These are phyloP conservation scores for Leccinellum rugosiceps DNA, from an alignment of 768 basidiomycete species.

Conservation along the genomic window DNA sequence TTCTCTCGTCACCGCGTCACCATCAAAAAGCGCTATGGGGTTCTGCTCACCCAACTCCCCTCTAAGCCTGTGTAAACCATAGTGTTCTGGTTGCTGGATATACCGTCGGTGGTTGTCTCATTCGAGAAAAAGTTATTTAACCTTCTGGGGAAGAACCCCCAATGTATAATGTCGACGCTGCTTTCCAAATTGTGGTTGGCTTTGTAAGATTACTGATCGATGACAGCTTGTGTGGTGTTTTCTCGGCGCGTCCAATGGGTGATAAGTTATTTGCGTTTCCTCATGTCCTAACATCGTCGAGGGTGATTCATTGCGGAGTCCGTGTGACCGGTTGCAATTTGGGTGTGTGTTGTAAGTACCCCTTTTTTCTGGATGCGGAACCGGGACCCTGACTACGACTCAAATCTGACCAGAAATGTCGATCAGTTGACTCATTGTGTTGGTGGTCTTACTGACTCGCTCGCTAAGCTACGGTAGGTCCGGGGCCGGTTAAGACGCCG, in stretches of 20 bases:
- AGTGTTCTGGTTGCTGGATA: not conserved
- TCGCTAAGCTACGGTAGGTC: not conserved
- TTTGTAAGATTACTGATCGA: not conserved
- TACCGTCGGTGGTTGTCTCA: not conserved
- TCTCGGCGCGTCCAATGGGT: too few relatives aligned
- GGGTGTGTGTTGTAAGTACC: not conserved
- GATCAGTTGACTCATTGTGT: not conserved
- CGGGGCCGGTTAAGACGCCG: not conserved
- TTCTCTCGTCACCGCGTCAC: slow-evolving; percentile 97
- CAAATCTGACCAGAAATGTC: not conserved
- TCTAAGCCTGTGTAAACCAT: slow-evolving; percentile 61
- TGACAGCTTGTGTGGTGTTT: too few relatives aligned
- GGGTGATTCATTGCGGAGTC: too few relatives aligned
- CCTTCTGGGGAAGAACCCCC: too few relatives aligned
- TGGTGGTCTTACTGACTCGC: not conserved
- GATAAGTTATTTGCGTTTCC: too few relatives aligned
- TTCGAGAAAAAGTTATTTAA: not conserved
- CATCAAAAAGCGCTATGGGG: slow-evolving; percentile 88
- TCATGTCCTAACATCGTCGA: too few relatives aligned
- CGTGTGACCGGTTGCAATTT: not conserved
- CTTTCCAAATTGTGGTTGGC: not conserved
- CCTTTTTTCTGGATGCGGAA: not conserved
- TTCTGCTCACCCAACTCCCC: slow-evolving; percentile 88
- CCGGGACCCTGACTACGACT: not conserved
- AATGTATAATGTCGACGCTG: not conserved